Conservation (phyloP, 495 filamentous ascomycete genomes). For the Pseudotulostoma volvatum region DNA sequence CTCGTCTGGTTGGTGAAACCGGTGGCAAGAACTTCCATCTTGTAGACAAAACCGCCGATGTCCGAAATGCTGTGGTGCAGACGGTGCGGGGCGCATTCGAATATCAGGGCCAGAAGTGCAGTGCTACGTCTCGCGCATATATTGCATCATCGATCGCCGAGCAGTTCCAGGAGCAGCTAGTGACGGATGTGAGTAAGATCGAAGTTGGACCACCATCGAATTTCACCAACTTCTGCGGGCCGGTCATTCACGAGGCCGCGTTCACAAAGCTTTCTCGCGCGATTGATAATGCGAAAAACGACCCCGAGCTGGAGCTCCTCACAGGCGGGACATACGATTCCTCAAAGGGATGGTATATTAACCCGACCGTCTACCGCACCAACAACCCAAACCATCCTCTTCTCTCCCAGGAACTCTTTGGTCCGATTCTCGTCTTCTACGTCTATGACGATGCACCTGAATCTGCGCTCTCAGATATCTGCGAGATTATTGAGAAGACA, state of each 20-base stretch:
- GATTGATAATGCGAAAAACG: slow-evolving; percentile 47
- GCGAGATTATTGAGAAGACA: slow-evolving; percentile 43
- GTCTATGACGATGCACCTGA: slow-evolving; percentile 40
- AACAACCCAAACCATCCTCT: slow-evolving; percentile 47
- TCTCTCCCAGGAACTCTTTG: slow-evolving; percentile 47
- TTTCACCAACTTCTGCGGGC: slow-evolving; percentile 43
- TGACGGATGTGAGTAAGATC: slow-evolving; percentile 47
- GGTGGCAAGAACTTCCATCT: slow-evolving; percentile 90
- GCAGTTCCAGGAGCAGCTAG: slow-evolving; percentile 43
- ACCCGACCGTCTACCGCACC: slow-evolving; percentile 51
- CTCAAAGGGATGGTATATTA: slow-evolving; percentile 46
- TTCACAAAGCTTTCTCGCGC: slow-evolving; percentile 37
- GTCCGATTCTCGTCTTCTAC: slow-evolving; percentile 43
- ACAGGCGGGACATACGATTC: slow-evolving; percentile 44
- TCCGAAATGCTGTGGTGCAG: slow-evolving; percentile 59
- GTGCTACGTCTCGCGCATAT: slow-evolving; percentile 62
- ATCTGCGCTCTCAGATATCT: slow-evolving; percentile 34
- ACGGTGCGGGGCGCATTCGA: slow-evolving; percentile 80
- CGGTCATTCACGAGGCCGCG: slow-evolving; percentile 38
- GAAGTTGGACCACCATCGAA: slow-evolving; percentile 52
- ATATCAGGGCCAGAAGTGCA: slow-evolving; percentile 84
- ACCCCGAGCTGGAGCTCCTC: slow-evolving; percentile 43
- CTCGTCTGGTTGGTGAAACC: slow-evolving; percentile 73
- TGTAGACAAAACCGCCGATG: slow-evolving; percentile 55
- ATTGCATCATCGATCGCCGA: slow-evolving; percentile 54